Evolutionary conservation across 2,329 filamentous ascomycete species (phyloP), one percentile per base, ranked within the genome.

Genomic region (Paecilomyces niveus): DNA sequence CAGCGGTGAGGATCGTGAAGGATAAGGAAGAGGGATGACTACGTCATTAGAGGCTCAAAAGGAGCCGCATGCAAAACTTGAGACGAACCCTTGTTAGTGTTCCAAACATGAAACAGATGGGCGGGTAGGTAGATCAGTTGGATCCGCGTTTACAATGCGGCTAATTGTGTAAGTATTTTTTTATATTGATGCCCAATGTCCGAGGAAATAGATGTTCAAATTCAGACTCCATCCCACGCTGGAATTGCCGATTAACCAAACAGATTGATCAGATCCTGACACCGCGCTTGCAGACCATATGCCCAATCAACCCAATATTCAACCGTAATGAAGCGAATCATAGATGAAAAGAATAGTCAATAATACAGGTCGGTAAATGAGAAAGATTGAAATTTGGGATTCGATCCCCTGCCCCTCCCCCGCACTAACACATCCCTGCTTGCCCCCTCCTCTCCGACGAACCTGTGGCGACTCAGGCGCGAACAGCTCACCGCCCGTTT

Each of bases 401-500:
- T 18, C 15, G 39, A 45, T 8, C 39, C 7, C 15, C 3, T 18
- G n/a, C 39, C 39, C 39, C 39, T 18, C 39, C 39, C 39, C 39
- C 39, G 39, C 39, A 21, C 39, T 21, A 9, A 18, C 15, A 13
- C 4, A 13, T n/a, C 35, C 39, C 39, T 45, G 39, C 39, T 45
- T 7, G 26, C 15, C 18, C 6, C 35, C 11, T 13, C 35, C 39
- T 18, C 39, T 9, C n/a, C 15, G n/a, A 45, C n/a, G 39, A 45
- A 9, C 6, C 39, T 21, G 2, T 39, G 13, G 35, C 15, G 15
- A 45, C n/a, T 45, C 6, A 8, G 9, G 39, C 39, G 6, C 11
- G 15, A 18, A 18, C 39, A 45, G 39, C n/a, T 45, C 39, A 45
- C 15, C n/a, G n/a, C n/a, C 15, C 2, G 29, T 62, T 62, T 54